These are phyloP conservation scores for Physaria fendleri DNA, from an alignment of 345 rosid genomes.

Conservation along the genomic window DNA sequence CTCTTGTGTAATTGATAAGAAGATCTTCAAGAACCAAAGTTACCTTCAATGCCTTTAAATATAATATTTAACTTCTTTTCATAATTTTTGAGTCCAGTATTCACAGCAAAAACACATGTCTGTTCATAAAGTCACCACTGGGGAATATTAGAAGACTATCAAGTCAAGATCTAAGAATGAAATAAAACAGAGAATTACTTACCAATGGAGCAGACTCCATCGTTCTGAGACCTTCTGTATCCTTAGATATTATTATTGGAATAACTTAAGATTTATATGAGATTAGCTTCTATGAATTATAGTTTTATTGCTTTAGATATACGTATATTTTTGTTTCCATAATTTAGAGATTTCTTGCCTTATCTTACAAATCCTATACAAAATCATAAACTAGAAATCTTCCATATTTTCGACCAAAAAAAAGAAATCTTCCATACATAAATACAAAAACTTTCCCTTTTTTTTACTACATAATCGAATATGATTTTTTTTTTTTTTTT, in stretches of 20 bases:
- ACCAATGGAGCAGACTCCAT: constrained; percentile 14
- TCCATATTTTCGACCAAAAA: too few relatives aligned
- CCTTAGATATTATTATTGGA: neutral
- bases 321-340: constrained; percentile 9
- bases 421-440: too few relatives aligned
- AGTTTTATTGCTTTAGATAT: neutral
- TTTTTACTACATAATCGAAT: neutral
- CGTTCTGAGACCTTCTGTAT: neutral
- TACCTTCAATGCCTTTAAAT: constrained; percentile 11
- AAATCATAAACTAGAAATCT: neutral
- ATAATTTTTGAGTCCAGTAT: constrained; percentile 4
- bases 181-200: neutral
- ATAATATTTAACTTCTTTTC: neutral
- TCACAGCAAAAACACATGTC: constrained; percentile 18
- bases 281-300: neutral
- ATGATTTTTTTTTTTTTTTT: neutral
- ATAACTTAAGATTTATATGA: neutral
- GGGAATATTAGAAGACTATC: neutral
- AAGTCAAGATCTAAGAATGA: neutral
- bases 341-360: neutral
- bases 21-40: constrained; percentile 1
- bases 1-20: neutral
- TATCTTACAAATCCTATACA: neutral
- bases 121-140: constrained; percentile 4
- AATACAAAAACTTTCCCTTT: neutral